phyloP scores from a whole-genome alignment of 2,329 filamentous ascomycete genomes.

The Xylaria sp. region DNA sequence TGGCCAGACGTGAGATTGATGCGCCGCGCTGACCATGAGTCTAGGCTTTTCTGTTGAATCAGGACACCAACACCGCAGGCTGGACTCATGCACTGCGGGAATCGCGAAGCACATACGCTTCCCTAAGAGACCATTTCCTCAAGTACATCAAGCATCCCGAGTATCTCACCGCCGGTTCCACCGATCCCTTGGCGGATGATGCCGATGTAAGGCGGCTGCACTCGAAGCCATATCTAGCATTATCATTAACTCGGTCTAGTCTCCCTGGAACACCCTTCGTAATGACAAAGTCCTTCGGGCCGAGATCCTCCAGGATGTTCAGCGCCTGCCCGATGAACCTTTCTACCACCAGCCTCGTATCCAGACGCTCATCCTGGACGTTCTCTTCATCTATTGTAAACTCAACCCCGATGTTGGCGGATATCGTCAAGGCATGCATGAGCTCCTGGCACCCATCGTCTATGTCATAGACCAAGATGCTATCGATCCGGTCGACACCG shows the following conservation, averaged over 20 bases:
- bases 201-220: slow-evolving; percentile 47
- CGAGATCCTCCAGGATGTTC: slow-evolving; percentile 94
- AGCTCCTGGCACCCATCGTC: slow-evolving; percentile 85
- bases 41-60: slow-evolving; percentile 80
- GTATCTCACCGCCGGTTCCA: slow-evolving; percentile 67
- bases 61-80: slow-evolving; percentile 62
- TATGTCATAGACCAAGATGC: slow-evolving; percentile 85
- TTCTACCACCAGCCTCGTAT: slow-evolving; percentile 83
- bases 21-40: slow-evolving; percentile 13
- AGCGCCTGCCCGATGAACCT: slow-evolving; percentile 86
- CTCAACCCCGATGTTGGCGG: slow-evolving; percentile 81
- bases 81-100: slow-evolving; percentile 72
- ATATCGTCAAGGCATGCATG: slow-evolving; percentile 99
- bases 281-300: slow-evolving; percentile 81
- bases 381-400: slow-evolving; percentile 94
- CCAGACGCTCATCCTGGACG: slow-evolving; percentile 81
- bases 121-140: slow-evolving; percentile 73
- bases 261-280: slow-evolving; percentile 86
- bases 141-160: slow-evolving; percentile 84
- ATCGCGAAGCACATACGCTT: slow-evolving; percentile 73
- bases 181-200: slow-evolving; percentile 88
- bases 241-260: slow-evolving; percentile 54
- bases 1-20: background rate
- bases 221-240: background rate
- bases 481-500: slow-evolving; percentile 53